A percentile compares a stretch with the other conserved stretches of the same genome.
phyloP scores from a whole-genome alignment of 306 rosid species.

The Lagenaria siceraria region DNA sequence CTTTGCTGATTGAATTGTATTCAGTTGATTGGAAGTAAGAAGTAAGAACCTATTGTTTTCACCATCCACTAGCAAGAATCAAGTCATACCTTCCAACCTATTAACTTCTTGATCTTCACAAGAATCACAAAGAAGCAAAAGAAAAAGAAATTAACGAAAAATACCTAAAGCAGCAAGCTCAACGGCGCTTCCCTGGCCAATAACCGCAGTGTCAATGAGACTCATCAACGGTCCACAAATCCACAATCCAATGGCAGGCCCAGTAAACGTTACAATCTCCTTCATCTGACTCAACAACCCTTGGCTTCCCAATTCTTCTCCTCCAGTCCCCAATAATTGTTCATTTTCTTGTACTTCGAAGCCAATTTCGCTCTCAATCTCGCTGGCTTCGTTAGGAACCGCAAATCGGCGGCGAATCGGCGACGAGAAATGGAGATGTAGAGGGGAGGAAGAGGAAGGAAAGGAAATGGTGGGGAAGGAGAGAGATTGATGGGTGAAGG shows the following conservation, averaged over 20 bases:
- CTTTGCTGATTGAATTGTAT: too few relatives aligned
- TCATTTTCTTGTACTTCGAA: constrained; percentile 2
- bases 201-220: constrained; percentile 70
- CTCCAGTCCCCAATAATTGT: constrained; percentile 1
- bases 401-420: not conserved
- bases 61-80: not conserved
- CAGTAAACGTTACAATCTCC: constrained; percentile 57
- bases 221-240: constrained; percentile 79
- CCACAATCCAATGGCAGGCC: constrained; percentile 87
- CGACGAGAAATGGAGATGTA: not conserved
- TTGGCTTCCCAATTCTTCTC: constrained; percentile 26
- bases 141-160: not conserved
- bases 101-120: not conserved
- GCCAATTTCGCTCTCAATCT: constrained; percentile 3
- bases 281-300: constrained; percentile 56
- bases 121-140: not conserved
- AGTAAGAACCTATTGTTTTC: too few relatives aligned
- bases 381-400: constrained; percentile 4
- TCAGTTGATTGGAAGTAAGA: too few relatives aligned
- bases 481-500: not conserved
- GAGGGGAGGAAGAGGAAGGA: not conserved
- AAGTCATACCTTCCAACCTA: not conserved
- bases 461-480: not conserved
- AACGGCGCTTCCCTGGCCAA: constrained; percentile 81
- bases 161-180: constrained; percentile 94